Percentiles rank a stretch among this genome's conserved stretches.
Conservation (phyloP, 1,284 basidiomycete genomes). For the Apiotrichum sp. region DNA sequence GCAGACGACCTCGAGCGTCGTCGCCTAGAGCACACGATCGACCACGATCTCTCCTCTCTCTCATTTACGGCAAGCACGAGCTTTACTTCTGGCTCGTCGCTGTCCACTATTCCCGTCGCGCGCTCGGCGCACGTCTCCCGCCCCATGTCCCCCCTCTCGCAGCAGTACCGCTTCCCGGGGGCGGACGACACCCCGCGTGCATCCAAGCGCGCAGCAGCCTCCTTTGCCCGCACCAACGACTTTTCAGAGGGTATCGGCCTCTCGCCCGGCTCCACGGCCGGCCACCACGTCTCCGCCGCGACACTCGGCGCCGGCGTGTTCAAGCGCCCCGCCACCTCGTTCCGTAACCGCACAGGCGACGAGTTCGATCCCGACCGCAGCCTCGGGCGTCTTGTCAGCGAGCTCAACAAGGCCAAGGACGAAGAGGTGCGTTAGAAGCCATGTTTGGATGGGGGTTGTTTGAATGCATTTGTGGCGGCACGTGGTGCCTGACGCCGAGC, state of each 20-base stretch:
- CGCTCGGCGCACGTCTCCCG: constrained; percentile 9
- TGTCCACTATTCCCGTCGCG: constrained; percentile 19
- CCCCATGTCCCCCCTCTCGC: not conserved
- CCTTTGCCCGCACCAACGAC: constrained; percentile 2
- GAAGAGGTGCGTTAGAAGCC: constrained; percentile 17
- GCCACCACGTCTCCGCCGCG: constrained; percentile 76
- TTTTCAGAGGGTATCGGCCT: constrained; percentile 20
- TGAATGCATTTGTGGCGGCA: constrained; percentile 5
- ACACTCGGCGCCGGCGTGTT: constrained; percentile 77
- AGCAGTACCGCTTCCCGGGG: constrained; percentile 1
- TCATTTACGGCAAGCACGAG: constrained; percentile 25
- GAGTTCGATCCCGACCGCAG: constrained; percentile 84
- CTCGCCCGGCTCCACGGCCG: constrained; percentile 64
- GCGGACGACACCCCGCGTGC: constrained; percentile 9
- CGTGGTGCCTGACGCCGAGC: not conserved
- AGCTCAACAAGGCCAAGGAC: constrained; percentile 40
- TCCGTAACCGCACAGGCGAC: constrained; percentile 55
- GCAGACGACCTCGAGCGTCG: constrained; percentile 38
- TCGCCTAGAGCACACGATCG: constrained; percentile 41
- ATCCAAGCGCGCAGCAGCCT: not conserved
- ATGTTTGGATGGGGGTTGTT: no score
- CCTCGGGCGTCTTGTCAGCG: constrained; percentile 54
- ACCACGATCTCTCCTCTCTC: constrained; percentile 40
- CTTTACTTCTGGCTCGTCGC: constrained; percentile 16
- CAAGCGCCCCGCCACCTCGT: constrained; percentile 21